Evolutionary conservation across 345 rosid species (phyloP).

Genomic region (Microthlaspi erraticum): DNA sequence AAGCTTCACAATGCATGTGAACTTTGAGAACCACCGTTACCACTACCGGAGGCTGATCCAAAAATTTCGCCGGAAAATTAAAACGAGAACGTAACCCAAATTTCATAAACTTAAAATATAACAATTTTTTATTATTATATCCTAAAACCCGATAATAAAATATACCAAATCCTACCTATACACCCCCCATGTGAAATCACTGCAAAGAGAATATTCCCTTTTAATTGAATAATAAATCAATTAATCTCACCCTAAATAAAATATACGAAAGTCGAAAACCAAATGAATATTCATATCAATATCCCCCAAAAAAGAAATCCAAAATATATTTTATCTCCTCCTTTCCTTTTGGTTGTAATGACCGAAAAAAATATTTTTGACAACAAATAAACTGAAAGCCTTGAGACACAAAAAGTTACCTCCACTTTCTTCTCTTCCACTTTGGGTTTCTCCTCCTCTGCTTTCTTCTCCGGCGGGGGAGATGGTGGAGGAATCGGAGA

Average conservation of each 20-base stretch:
- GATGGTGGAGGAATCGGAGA: conserved; percentile 92
- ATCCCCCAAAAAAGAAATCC: conserved; percentile 8
- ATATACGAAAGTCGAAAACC: neutral
- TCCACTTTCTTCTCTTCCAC: conserved; percentile 78
- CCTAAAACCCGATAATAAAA: neutral
- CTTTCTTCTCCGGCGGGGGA: conserved; percentile 62
- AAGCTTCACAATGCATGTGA: conserved; percentile 96
- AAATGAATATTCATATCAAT: conserved; percentile 9
- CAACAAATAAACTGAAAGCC: neutral
- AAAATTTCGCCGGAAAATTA: neutral
- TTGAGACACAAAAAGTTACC: conserved; percentile 48
- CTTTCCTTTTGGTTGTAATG: neutral
- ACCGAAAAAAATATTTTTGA: neutral
- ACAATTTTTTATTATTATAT: neutral
- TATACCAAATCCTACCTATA: conserved; percentile 36
- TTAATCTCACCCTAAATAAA: neutral
- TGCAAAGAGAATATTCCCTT: conserved; percentile 41
- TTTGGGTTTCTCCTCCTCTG: conserved; percentile 60
- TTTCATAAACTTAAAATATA: neutral
- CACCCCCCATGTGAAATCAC: conserved; percentile 43
- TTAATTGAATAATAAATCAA: conserved; percentile 7
- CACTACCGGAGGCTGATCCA: conserved; percentile 65
- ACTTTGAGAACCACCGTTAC: conserved; percentile 72
- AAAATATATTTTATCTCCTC: neutral
- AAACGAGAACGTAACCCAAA: neutral